Conservation (phyloP, 225 moss, liverwort and hornwort genomes). For the Neckera pumila region DNA sequence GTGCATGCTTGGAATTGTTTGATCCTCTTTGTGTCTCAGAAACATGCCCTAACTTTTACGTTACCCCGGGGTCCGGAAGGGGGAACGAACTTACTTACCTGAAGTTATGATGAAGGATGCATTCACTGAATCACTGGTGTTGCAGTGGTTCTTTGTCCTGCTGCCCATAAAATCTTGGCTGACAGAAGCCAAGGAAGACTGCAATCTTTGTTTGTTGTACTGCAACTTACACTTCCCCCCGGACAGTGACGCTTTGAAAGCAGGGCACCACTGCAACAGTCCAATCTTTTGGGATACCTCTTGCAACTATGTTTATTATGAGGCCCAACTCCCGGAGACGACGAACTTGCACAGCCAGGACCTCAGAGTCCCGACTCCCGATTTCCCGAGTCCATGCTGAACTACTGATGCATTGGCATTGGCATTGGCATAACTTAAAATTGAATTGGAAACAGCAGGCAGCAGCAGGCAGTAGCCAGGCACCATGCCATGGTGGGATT, state of each 20-base stretch:
- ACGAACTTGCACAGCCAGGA: not conserved
- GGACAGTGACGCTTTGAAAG: not conserved
- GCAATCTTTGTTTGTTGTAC: slow-evolving; percentile 19
- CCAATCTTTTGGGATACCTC: slow-evolving; percentile 1
- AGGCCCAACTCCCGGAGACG: not conserved
- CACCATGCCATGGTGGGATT: not conserved
- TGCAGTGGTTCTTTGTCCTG: too few species aligned
- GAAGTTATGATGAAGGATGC: too few species aligned
- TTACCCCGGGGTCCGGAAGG: not conserved
- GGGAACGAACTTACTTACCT: too few species aligned
- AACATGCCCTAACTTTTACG: too few species aligned
- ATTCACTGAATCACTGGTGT: too few species aligned
- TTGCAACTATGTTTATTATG: not conserved
- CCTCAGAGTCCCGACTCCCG: not conserved
- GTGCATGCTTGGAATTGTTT: not conserved
- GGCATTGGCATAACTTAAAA: not conserved
- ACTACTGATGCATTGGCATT: not conserved
- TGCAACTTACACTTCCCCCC: too few species aligned
- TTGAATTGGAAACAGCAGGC: too few species aligned
- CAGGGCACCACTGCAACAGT: not conserved
- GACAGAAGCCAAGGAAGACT: not conserved
- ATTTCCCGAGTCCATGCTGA: not conserved
- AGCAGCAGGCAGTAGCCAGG: not conserved
- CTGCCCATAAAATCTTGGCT: not conserved
- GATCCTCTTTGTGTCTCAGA: too few species aligned